Evolutionary conservation across 2,329 filamentous ascomycete genomes (phyloP), one percentile per base, ranked within the genome.

Genomic region (Alternaria atra): DNA sequence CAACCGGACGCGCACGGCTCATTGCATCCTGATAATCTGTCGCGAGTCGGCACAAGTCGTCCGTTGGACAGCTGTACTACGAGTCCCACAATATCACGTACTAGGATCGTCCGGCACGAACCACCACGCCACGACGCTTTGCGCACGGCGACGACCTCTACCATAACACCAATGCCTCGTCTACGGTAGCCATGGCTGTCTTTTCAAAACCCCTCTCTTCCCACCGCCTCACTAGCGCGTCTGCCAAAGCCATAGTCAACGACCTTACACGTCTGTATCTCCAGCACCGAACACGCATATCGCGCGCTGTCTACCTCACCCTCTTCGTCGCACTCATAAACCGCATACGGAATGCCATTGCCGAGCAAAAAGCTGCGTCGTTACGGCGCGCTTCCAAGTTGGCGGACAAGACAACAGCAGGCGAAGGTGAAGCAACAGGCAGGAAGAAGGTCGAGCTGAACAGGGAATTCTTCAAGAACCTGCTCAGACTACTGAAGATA

Each of bases 401-500:
- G 7, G 32, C 52, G 9, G 39, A 56, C 4, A 56, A 56, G 52
- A 72, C 88, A 78, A 68, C 85, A 76, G 73, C 66, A 13, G 64
- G 67, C 35, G 78, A 79, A 13, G 78, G 75, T 29, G 79, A 80
- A 58, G 74, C 74, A 9, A 79, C 66, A 50, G 74, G 67, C 66
- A 87, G 86, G 73, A 93, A 92, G 82, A 94, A 92, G 81, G 94
- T 97, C 55, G 94, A 97, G 81, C 83, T 99, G 69, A 96, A 99
- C 78, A 86, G 93, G 73, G 94, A 97, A 70, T 92, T 92, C 78
- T 90, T 92, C 77, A 88, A 89, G 67, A 93, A 90, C 62, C 80
- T 99, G 68, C 82, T 95, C 67, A 85, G 90, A 39, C 80, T 99
- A 72, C 78, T 97, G 68, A 89, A 85, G 77, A 97, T 99, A 73